Evolutionary conservation across 176 grass and related monocot genomes (phyloP).

Genomic region (Elymus sibiricus): DNA sequence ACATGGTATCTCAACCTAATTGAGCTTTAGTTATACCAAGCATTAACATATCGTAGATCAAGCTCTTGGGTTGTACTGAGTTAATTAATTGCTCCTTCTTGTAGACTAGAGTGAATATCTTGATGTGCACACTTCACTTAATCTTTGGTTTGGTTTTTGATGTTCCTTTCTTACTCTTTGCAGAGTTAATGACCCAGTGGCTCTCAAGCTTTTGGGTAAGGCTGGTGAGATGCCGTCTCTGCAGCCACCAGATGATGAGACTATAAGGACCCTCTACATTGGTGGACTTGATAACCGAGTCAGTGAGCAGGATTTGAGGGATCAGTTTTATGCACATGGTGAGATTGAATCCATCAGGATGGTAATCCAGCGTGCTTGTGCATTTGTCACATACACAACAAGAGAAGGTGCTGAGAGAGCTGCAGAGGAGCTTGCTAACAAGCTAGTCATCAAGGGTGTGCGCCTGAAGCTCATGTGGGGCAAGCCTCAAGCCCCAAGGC

Average conservation of each 20-base stretch:
- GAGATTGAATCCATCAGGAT: constrained; percentile 98
- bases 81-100: not conserved
- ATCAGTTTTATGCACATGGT: constrained; percentile 91
- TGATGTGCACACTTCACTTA: not conserved
- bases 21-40: not conserved
- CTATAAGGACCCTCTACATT: constrained; percentile 87
- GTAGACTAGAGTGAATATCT: not conserved
- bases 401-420: constrained; percentile 86
- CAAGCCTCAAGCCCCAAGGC: constrained; percentile 70
- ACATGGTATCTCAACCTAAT: not conserved
- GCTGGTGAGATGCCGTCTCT: constrained; percentile 94
- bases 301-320: constrained; percentile 83
- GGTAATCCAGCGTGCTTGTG: constrained; percentile 78
- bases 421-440: constrained; percentile 93
- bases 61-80: not conserved
- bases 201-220: constrained; percentile 83
- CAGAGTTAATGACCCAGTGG: constrained; percentile 96
- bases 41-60: constrained; percentile 1
- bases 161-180: constrained; percentile 4
- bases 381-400: constrained; percentile 92
- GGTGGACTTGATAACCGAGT: constrained; percentile 78
- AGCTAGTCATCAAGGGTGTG: constrained; percentile 88
- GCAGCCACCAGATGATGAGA: constrained; percentile 83
- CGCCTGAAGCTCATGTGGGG: constrained; percentile 99
- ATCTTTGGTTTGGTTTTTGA: constrained; percentile 32